phyloP scores from a whole-genome alignment of 2,329 filamentous ascomycete species.

The Calycina herbarum region DNA sequence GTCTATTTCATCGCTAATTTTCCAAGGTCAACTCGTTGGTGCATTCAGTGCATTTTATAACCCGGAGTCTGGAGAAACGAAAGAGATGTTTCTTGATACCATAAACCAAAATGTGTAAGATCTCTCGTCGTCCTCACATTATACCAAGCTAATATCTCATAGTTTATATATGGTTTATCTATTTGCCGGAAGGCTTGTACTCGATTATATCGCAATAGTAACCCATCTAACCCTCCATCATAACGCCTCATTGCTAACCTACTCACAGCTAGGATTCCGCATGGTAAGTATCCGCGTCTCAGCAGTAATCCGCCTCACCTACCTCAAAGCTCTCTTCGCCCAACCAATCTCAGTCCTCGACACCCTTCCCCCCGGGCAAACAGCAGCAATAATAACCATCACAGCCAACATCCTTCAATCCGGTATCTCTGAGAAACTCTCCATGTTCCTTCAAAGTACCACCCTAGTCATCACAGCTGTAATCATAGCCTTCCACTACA shows the following conservation, averaged over 20 bases:
- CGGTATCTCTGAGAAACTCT: conserved; percentile 62
- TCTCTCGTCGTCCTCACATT: not conserved
- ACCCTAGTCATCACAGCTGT: conserved; percentile 54
- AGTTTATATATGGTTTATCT: conserved; percentile 60
- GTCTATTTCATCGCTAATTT: not conserved
- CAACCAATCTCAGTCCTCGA: conserved; percentile 69
- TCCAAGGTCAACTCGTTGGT: conserved; percentile 40
- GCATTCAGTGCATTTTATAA: conserved; percentile 51
- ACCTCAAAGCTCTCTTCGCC: conserved; percentile 61
- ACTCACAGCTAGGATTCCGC: conserved; percentile 46
- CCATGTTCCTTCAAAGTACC: conserved; percentile 55
- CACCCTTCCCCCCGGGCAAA: conserved; percentile 61
- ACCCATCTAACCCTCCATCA: conserved; percentile 15
- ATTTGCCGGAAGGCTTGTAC: conserved; percentile 53
- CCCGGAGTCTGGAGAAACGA: conserved; percentile 41
- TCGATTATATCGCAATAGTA: conserved; percentile 57
- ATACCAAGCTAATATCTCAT: not conserved
- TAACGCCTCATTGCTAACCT: not conserved
- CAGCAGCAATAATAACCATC: conserved; percentile 63
- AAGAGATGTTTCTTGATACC: conserved; percentile 49
- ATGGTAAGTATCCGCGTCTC: conserved; percentile 62
- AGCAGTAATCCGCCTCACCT: conserved; percentile 60
- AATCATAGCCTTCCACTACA: conserved; percentile 55
- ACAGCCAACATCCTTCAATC: conserved; percentile 62
- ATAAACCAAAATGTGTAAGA: conserved; percentile 44